A percentile compares a stretch with the other conserved stretches of the same genome.
phyloP scores from a whole-genome alignment of 2,329 filamentous ascomycete species.

The Ceratocystis papillata region DNA sequence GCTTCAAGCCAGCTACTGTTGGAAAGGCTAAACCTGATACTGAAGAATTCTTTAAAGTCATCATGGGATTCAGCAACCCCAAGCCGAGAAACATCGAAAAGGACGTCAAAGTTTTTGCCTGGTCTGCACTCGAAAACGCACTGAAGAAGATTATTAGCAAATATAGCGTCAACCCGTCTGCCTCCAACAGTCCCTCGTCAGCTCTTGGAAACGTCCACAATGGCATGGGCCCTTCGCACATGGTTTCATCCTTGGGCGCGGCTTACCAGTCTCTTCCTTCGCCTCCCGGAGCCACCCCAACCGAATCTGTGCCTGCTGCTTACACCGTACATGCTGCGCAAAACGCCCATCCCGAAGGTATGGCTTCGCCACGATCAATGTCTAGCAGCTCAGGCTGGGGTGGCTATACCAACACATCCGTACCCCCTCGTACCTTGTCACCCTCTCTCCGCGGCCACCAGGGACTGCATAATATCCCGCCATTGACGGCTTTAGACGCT shows the following conservation, averaged over 20 bases:
- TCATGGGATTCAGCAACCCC: conserved; percentile 92
- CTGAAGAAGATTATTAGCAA: conserved; percentile 98
- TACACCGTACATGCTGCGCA: conserved; percentile 33
- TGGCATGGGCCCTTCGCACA: conserved; percentile 27
- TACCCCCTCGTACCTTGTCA: conserved; percentile 37
- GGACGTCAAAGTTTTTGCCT: conserved; percentile 96
- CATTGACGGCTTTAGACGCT: conserved; percentile 35
- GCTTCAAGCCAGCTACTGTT: conserved; percentile 83
- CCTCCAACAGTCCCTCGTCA: conserved; percentile 33
- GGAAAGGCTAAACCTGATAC: conserved; percentile 87
- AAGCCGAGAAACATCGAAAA: conserved; percentile 98
- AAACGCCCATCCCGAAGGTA: conserved; percentile 36
- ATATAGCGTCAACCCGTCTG: conserved; percentile 54
- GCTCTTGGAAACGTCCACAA: background rate
- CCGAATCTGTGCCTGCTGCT: conserved; percentile 32
- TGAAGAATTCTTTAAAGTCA: conserved; percentile 96
- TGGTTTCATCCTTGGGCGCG: conserved; percentile 35
- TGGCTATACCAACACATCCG: conserved; percentile 34
- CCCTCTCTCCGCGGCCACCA: conserved; percentile 31
- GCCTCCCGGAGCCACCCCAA: conserved; percentile 33
- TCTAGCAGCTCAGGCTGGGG: conserved; percentile 42
- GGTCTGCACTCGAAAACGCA: conserved; percentile 77
- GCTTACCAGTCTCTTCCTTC: conserved; percentile 40
- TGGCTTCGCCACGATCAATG: conserved; percentile 44
- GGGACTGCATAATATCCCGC: conserved; percentile 29